Evolutionary conservation across 257 asterid species (phyloP), one percentile per base, ranked within the genome.

Genomic region (Solanum rostratum): DNA sequence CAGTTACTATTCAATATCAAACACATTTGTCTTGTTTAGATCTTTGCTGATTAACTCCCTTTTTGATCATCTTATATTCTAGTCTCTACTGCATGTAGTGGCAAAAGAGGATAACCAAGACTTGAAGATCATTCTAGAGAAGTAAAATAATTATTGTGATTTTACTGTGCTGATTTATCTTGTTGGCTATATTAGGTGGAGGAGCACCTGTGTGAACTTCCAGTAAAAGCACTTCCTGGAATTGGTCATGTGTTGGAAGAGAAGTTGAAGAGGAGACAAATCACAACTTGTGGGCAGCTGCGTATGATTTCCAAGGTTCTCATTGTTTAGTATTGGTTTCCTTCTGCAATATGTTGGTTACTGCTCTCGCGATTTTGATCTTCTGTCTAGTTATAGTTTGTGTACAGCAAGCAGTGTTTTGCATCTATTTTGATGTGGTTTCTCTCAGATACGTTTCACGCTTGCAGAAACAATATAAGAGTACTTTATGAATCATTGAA

Each of bases 221-320:
- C 98, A 62, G 98, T 95, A 39, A 94, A 95, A 91, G 95, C 91
- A 85, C 98, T 96, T 90, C 98, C 99, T 80, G 98, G 99, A 80
- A 94, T 96, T 80, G 99, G 99, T 49, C 89, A 87, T 89, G 96
- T 91, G 86, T 88, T 95, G 91, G 97, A 92, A 88, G 95, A 89
- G 82, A 96, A 92, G 87, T 86, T 95, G 94, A 92, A 90, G 90
- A 88, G 79, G 54, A 92, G 85, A 66, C 91, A 91, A 85, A 87
- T 96, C 82, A 89, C 84, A 85, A 95, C 94, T 60, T 96, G 99
- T 87, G 97, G 96, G 37, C 93, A 92, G 71, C 89, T 96, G 88
- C 97, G 93, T 81, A 63, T 85, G 87, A 73, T 92, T 71, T 73
- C 94, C 86, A 95, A 95, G 97, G 99, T 96, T 78, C 65, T 84